Evolutionary conservation across 2,329 filamentous ascomycete genomes (phyloP), one percentile per base, ranked within the genome.

Genomic region (Drechslerella coelobrocha): DNA sequence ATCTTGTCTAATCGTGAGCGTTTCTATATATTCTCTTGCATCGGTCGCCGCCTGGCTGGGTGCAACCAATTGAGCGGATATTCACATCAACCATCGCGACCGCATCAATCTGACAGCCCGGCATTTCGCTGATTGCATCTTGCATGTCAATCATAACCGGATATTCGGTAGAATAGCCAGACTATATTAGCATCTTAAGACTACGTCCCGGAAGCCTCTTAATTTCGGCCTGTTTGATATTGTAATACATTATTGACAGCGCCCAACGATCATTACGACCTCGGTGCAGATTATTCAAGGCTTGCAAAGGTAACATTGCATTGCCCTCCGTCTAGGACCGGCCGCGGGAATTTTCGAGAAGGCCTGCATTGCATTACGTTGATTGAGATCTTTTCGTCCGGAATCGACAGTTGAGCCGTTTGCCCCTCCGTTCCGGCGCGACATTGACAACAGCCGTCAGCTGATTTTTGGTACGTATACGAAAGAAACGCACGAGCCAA

Each of bases 401-500:
- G 41, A 6, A 45, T 45, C 29, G 12, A 12, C 29, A 6, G 29
- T 23, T 45, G 41, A n/a, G 41, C 41, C 41, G 41, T 19, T 19
- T 14, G 41, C 41, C 21, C 19, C 19, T 23, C 12, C 34, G 17
- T 39, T 14, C 12, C 34, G 12, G 34, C 29, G 29, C 34, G 34
- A 39, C 34, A n/a, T 39, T 39, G 34, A 39, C 34, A 39, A n/a
- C 34, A 14, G 34, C n/a, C n/a, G n/a, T n/a, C n/a, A n/a, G n/a
- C n/a, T n/a, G n/a, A n/a, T n/a, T n/a, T n/a, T n/a, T 31, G 29
- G 29, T 31, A 31, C 29, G 29, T 31, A 31, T 31, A 12, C 29
- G 29, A 26, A 26, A 68, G 50, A 39, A 61, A 55, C 60, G 41
- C 60, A 61, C 55, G 63, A 68, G 61, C 45, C 37, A 61, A 31